These are phyloP conservation scores for Cocos nucifera DNA, from an alignment of 176 grass and related monocot species.

Conservation along the genomic window DNA sequence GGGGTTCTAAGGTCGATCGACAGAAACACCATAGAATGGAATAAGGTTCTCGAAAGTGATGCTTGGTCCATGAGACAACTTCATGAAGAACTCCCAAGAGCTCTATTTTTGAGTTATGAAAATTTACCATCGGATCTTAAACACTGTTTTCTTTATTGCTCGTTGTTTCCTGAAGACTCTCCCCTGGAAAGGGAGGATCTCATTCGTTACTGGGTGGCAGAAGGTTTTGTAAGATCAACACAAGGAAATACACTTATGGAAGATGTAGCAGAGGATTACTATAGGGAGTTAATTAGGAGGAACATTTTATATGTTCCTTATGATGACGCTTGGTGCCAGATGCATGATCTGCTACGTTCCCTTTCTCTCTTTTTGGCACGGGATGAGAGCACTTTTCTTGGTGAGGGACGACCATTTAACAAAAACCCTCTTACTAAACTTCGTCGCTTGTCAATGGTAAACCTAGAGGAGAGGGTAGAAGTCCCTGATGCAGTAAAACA, in stretches of 20 bases:
- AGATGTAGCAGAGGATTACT: conserved; percentile 67
- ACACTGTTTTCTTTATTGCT: conserved; percentile 74
- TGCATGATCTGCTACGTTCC: no score
- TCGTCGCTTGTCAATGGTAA: no score
- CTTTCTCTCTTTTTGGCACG: no score
- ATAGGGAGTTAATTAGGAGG: conserved; percentile 48
- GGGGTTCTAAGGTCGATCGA: conserved; percentile 22
- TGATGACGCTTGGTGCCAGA: no score
- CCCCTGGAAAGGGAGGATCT: no score
- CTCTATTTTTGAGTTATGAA: conserved; percentile 55
- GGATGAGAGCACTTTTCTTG: no score
- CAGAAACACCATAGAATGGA: conserved; percentile 37
- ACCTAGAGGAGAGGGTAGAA: no score
- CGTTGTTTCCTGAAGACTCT: conserved; percentile 59
- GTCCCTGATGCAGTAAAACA: no score
- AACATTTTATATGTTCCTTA: no score
- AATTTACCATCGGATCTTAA: conserved; percentile 62
- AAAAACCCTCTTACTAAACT: no score
- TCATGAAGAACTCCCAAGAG: background rate
- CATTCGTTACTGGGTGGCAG: conserved; percentile 59
- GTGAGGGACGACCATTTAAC: fast-evolving
- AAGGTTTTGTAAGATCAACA: conserved; percentile 43
- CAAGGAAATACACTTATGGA: conserved; percentile 26
- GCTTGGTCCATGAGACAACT: no score
- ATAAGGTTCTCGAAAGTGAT: conserved; percentile 43